phyloP scores from a whole-genome alignment of 257 asterid genomes.

The Plantago major region DNA sequence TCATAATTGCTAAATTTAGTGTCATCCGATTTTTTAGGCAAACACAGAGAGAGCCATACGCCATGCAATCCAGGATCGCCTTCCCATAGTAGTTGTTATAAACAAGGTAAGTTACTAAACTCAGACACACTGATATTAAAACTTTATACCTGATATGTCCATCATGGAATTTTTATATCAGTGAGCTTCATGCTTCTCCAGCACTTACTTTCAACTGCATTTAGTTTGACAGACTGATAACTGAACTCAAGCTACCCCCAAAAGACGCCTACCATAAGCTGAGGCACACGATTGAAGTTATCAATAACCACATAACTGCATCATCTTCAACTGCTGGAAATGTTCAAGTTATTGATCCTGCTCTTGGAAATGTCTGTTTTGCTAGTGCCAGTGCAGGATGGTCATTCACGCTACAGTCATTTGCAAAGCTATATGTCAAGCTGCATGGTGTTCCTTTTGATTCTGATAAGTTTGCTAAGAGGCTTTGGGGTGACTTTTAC shows the following conservation, averaged over 20 bases:
- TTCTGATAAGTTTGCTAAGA: constrained; percentile 76
- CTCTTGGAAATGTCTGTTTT: constrained; percentile 78
- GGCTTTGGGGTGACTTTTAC: constrained; percentile 96
- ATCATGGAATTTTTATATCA: background rate
- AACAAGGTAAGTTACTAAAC: background rate
- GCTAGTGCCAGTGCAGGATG: constrained; percentile 97
- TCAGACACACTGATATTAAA: background rate
- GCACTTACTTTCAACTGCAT: background rate
- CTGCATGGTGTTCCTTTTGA: constrained; percentile 92
- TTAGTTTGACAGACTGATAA: background rate
- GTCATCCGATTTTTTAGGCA: constrained; percentile 36
- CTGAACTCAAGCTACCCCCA: background rate
- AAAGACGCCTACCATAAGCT: background rate
- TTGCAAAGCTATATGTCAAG: constrained; percentile 87
- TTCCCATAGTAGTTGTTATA: constrained; percentile 36
- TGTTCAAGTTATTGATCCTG: constrained; percentile 79
- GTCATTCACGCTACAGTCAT: constrained; percentile 89
- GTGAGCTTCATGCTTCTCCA: too few species aligned
- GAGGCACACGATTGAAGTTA: constrained; percentile 68
- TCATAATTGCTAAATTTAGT: background rate
- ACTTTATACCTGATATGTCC: too few species aligned
- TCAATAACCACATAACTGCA: constrained; percentile 76
- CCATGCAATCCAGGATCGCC: constrained; percentile 84
- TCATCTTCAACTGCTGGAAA: constrained; percentile 83
- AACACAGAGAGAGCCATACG: constrained; percentile 92